Percentiles rank a stretch among this genome's conserved stretches.
phyloP scores from a whole-genome alignment of 1,284 basidiomycete genomes.

The Melanopsichium pennsylvanicum region DNA sequence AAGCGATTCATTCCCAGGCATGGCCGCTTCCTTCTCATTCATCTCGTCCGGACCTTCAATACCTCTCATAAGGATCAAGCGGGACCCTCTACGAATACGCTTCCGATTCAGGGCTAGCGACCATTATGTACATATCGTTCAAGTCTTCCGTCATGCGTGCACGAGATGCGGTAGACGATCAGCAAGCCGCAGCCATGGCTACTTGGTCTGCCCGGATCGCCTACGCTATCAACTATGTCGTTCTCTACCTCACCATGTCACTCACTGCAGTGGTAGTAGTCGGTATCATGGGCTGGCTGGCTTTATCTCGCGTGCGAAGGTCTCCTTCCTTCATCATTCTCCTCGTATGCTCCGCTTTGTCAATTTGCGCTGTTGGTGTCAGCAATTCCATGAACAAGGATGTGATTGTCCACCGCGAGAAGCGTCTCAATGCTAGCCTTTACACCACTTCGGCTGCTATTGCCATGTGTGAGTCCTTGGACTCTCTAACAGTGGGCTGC shows the following conservation, averaged over 20 bases:
- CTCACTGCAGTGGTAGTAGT: conserved; percentile 12
- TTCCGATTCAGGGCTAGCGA: too few species aligned
- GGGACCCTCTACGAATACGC: too few species aligned
- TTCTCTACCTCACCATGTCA: conserved; percentile 25
- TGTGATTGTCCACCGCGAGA: conserved; percentile 15
- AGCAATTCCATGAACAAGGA: conserved; percentile 21
- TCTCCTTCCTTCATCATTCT: conserved; percentile 19
- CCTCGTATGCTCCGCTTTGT: conserved; percentile 1
- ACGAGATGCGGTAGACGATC: conserved; percentile 10
- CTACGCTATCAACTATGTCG: conserved; percentile 36
- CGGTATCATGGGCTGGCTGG: conserved; percentile 22
- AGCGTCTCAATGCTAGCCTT: conserved; percentile 9
- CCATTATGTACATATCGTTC: not conserved
- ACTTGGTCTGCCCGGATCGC: conserved; percentile 28
- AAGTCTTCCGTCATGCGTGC: not conserved
- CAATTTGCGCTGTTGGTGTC: conserved; percentile 11
- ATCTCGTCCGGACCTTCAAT: too few species aligned
- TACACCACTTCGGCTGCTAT: conserved; percentile 21
- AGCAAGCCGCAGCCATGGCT: conserved; percentile 22
- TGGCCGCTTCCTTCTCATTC: too few species aligned
- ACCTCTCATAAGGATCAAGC: too few species aligned
- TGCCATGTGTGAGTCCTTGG: conserved; percentile 18
- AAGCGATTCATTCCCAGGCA: too few species aligned
- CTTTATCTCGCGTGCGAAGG: conserved; percentile 11
- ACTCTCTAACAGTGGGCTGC: too few species aligned